Evolutionary conservation across 2,329 filamentous ascomycete species (phyloP).

Genomic region (Botrytis squamosa): DNA sequence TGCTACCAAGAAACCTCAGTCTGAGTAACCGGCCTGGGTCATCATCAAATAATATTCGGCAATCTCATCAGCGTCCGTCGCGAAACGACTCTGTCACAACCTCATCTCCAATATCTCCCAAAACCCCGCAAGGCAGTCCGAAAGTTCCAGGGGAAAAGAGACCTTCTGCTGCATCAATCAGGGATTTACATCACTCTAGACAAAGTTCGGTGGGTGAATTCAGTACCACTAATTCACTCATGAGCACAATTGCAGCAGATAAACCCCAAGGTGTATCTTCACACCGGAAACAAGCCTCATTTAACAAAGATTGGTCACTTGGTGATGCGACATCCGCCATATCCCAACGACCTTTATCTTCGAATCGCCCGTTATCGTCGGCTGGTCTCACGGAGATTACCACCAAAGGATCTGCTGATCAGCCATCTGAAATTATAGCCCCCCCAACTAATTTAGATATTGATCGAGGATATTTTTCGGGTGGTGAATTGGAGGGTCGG

Average conservation of each 20-base stretch:
- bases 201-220: constrained; percentile 63
- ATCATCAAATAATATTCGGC: constrained; percentile 31
- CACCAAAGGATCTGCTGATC: constrained; percentile 38
- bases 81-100: constrained; percentile 44
- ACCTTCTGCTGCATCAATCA: constrained; percentile 78
- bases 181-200: constrained; percentile 78
- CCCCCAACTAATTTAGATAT: constrained; percentile 51
- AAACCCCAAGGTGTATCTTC: constrained; percentile 28
- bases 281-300: constrained; percentile 67
- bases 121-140: constrained; percentile 40
- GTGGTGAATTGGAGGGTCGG: constrained; percentile 75
- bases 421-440: constrained; percentile 33
- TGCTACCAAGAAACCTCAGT: constrained; percentile 36
- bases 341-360: constrained; percentile 32
- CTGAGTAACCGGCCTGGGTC: constrained; percentile 34
- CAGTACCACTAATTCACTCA: constrained; percentile 45
- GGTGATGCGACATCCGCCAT: constrained; percentile 42
- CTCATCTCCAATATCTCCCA: constrained; percentile 45
- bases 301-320: constrained; percentile 69
- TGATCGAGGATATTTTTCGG: constrained; percentile 92
- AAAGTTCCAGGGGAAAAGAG: constrained; percentile 47
- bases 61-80: constrained; percentile 36
- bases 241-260: constrained; percentile 43
- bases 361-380: constrained; percentile 8
- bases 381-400: constrained; percentile 28